Base-by-base conservation (phyloP, 23 red algal species). In the Gracilaria caudata region DNA sequence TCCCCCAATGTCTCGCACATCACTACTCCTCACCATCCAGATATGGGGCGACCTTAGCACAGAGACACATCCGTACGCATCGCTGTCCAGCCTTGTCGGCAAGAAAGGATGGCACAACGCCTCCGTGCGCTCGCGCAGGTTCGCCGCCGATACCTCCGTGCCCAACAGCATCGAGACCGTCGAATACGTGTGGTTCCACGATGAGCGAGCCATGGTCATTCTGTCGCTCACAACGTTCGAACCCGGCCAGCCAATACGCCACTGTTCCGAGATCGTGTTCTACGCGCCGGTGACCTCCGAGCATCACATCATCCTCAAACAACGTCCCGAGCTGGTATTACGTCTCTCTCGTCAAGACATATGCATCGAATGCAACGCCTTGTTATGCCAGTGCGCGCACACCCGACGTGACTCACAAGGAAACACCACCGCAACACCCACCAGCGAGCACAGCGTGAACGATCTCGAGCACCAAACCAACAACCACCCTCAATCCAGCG, bases 181-280 rank as follows among this genome's bases (percentile, higher is more conserved):
- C 39, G 87, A 91, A 44, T 91, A 73, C 54, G 64, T 75, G 2
- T 91, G 87, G 87, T 91, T 91, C 76, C 46, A 68, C 55, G 87
- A 91, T 37, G 59, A 82, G 8, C 34, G 87, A 33, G 61, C 66
- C 0, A 80, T 91, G 9, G 78, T 91, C 60, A 91, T 82, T 30
- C 45, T 86, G 38, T 86, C 63, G 64, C 43, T 58, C 45, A 68
- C 82, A 40, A 73, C 68, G 29, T 73, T 86, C 66, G 51, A 56
- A 7, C 56, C 51, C 1, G 14, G 6, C 38, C 56, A 80, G 4
- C 51, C 56, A 0, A 4, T 39, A 23, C 51, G 36, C 7, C 33
- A 80, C 36, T 80, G n/a, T 17, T 80, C 77, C 19, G 51, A 80
- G 46, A 12, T 80, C 8, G 25, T 80, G 20, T 80, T 35, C 21